A percentile compares a stretch with the other conserved stretches of the same genome.
These are phyloP conservation scores for Calonectria ilicicola DNA, from an alignment of 2,329 filamentous ascomycete species.

Conservation along the genomic window DNA sequence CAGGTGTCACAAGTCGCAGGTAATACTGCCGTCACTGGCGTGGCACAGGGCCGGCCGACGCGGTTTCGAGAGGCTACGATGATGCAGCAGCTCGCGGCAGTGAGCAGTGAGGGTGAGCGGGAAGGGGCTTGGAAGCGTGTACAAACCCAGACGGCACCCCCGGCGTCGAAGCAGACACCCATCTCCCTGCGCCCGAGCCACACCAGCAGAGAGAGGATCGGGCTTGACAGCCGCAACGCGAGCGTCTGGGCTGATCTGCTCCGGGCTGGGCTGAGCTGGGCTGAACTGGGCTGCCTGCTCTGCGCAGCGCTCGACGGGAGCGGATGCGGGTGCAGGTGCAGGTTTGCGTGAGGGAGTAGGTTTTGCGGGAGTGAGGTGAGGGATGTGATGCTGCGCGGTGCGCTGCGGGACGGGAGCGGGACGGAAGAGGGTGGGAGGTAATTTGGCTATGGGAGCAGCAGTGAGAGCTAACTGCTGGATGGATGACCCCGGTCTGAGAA, in stretches of 20 bases:
- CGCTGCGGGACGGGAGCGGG: neutral
- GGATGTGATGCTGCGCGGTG: constrained; percentile 5
- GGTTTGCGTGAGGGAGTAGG: constrained; percentile 1
- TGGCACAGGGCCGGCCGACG: constrained; percentile 40
- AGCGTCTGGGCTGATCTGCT: constrained; percentile 22
- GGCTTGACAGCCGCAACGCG: constrained; percentile 30
- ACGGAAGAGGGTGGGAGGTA: neutral
- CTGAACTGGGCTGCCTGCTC: neutral
- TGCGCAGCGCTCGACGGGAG: constrained; percentile 11
- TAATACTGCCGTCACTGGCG: constrained; percentile 43
- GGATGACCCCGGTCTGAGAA: constrained; percentile 9
- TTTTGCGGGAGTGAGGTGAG: constrained; percentile 9
- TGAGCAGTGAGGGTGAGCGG: constrained; percentile 29
- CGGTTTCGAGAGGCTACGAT: constrained; percentile 43
- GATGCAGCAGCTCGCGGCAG: constrained; percentile 41
- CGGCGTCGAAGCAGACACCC: constrained; percentile 38
- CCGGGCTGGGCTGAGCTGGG: constrained; percentile 13
- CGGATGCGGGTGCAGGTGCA: constrained; percentile 25
- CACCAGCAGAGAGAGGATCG: constrained; percentile 30
- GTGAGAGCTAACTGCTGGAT: neutral
- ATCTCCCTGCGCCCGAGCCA: constrained; percentile 41
- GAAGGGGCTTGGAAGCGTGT: constrained; percentile 26
- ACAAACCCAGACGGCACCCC: constrained; percentile 31
- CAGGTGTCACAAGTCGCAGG: constrained; percentile 44
- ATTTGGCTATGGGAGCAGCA: neutral